Percentiles rank a stretch among this genome's conserved stretches.
phyloP scores from a whole-genome alignment of 768 basidiomycete genomes.

The Agaricus blazei region DNA sequence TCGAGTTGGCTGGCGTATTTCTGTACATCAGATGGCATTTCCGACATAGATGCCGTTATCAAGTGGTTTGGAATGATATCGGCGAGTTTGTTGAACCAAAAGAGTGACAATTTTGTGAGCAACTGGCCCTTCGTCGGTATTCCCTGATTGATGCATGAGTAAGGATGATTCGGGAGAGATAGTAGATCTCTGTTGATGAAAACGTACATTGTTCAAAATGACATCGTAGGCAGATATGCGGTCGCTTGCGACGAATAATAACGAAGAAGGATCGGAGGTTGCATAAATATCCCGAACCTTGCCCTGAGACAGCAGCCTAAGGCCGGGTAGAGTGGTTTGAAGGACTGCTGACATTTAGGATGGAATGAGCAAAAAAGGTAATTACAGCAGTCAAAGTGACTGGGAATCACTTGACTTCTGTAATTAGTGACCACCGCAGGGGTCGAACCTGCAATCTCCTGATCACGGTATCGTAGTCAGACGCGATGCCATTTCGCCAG shows the following conservation, averaged over 20 bases:
- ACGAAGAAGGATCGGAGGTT: conserved; percentile 60
- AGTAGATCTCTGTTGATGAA: not conserved
- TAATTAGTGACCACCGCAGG: conserved; percentile 69
- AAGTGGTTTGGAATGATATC: conserved; percentile 88
- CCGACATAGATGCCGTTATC: conserved; percentile 66
- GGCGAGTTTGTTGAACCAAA: conserved; percentile 88
- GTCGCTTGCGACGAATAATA: conserved; percentile 94
- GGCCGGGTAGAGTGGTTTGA: conserved; percentile 34
- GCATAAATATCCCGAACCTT: conserved; percentile 97
- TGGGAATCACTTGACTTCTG: too few species aligned
- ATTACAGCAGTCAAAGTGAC: too few species aligned
- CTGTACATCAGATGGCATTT: conserved; percentile 79
- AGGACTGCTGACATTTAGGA: not conserved
- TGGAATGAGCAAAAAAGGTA: too few species aligned
- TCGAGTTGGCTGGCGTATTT: conserved; percentile 73
- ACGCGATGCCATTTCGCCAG: conserved; percentile 94
- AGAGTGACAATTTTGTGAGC: conserved; percentile 84
- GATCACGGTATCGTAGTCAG: conserved; percentile 74
- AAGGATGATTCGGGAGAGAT: not conserved
- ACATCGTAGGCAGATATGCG: conserved; percentile 97
- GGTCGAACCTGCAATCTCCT: conserved; percentile 93
- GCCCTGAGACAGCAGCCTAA: conserved; percentile 77
- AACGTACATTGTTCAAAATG: conserved; percentile 83
- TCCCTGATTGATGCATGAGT: conserved; percentile 51
- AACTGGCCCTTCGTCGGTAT: conserved; percentile 92